Percentiles rank a stretch among this genome's conserved stretches.
phyloP scores from a whole-genome alignment of 208 protist species.

The Trypanosoma caninum region DNA sequence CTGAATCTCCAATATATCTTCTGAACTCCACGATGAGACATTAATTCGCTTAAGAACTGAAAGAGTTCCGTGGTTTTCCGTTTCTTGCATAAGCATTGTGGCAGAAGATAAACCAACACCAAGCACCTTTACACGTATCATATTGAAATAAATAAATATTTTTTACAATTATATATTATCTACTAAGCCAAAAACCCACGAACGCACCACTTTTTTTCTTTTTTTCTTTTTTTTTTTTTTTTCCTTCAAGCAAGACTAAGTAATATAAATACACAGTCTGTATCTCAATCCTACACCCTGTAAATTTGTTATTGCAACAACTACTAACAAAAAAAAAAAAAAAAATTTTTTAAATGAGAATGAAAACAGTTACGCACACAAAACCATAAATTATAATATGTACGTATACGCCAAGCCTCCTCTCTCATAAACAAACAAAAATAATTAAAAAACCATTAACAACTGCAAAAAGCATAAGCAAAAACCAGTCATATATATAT shows the following conservation, averaged over 20 bases:
- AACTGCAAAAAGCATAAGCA: not conserved
- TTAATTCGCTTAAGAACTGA: conserved; percentile 71
- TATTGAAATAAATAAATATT: too few species aligned
- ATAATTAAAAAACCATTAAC: not conserved
- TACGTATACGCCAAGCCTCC: not conserved
- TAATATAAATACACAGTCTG: too few species aligned
- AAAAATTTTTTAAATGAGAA: too few species aligned
- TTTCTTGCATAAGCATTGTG: conserved; percentile 80
- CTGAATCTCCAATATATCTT: conserved; percentile 28
- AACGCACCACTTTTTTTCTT: too few species aligned
- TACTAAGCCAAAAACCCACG: too few species aligned
- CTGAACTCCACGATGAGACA: conserved; percentile 38
- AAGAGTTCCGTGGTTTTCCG: conserved; percentile 40
- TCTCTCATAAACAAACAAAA: not conserved
- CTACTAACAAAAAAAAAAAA: conserved; percentile 9
- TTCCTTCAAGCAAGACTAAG: not conserved
- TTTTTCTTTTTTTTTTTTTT: not conserved
- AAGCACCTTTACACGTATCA: conserved; percentile 85
- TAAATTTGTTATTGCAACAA: too few species aligned
- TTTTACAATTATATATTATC: too few species aligned
- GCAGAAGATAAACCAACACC: conserved; percentile 60
- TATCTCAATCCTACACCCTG: too few species aligned
- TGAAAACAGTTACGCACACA: too few species aligned
- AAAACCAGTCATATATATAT: conserved; percentile 1
- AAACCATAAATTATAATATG: too few species aligned